Evolutionary conservation across 1,284 basidiomycete genomes (phyloP).

Genomic region (Moniliella sp.): DNA sequence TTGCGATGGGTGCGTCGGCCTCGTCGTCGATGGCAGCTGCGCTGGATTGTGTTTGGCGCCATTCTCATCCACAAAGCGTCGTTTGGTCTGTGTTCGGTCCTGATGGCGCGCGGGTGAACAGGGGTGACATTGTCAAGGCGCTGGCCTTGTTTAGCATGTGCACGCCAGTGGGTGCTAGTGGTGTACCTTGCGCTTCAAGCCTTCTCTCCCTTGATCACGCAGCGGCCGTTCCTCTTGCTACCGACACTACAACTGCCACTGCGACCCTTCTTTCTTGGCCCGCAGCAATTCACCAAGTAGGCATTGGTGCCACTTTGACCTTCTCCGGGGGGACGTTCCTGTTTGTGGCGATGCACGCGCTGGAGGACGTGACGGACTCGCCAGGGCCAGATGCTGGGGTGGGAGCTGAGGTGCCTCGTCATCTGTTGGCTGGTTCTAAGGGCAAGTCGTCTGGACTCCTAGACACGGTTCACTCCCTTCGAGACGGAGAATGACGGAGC

Average conservation of each 20-base stretch:
- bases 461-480: no score
- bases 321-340: constrained; percentile 76
- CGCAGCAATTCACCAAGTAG: no score
- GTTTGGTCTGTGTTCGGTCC: constrained; percentile 24
- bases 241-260: no score
- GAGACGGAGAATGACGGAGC: no score
- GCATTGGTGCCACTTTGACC: constrained; percentile 51
- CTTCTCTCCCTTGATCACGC: background rate
- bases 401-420: no score
- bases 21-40: background rate
- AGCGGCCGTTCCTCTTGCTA: background rate
- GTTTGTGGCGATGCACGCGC: constrained; percentile 57
- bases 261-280: no score
- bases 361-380: constrained; percentile 20
- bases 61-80: constrained; percentile 32
- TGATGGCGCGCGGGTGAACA: constrained; percentile 15
- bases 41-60: constrained; percentile 20
- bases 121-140: constrained; percentile 12
- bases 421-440: no score
- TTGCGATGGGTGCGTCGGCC: constrained; percentile 26
- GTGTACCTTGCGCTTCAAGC: background rate
- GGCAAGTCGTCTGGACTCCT: no score
- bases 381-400: no score
- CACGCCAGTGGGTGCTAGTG: constrained; percentile 13
- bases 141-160: constrained; percentile 16